Evolutionary conservation across 2,329 filamentous ascomycete genomes (phyloP), one percentile per base, ranked within the genome.

Genomic region (Epichloe elymi): DNA sequence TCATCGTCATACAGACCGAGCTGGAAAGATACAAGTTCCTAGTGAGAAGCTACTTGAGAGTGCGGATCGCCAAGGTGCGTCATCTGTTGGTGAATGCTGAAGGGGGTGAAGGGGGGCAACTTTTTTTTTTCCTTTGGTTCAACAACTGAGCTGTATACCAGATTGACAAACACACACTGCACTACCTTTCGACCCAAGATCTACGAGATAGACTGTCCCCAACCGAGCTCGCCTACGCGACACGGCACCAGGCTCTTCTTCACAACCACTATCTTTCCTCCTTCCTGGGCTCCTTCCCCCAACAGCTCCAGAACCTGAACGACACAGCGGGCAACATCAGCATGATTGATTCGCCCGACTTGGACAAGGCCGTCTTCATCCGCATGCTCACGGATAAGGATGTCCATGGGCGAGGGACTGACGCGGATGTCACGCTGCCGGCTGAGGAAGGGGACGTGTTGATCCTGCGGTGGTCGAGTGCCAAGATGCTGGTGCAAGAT

Each of bases 1-100:
- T 97, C 62, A 95, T 96, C 46, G 85, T 98, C 55, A 83, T 96
- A 50, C 93, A 98, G 72, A 97, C 94, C 6, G 93, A 98, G 70
- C 79, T 98, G 50, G 90, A 96, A 66, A 78, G 93, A 44, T 94
- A 87, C 69, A 95, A 95, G 70, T 98, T 89, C 63, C 75, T 98
- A 20, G 79, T 97, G 17, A 78, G 93, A 54, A 85, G 86, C 57
- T 85, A 91, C 57, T 69, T 98, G 51, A 78, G 94, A 49, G 83
- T 86, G 10, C 78, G 93, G n/a, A 82, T 97, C 52, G 81, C 86
- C 50, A 97, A 98, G 78, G 86, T 88, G 70, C 54, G 53, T 35
- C 23, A 11, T 15, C n/a, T 33, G 42, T 5, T 33, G 14, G n/a
- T 8, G 26, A 30, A 30, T 30, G n/a, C 30, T 5, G 7, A 7